Evolutionary conservation across 495 filamentous ascomycete genomes (phyloP).

Genomic region (Copromyces sp.): DNA sequence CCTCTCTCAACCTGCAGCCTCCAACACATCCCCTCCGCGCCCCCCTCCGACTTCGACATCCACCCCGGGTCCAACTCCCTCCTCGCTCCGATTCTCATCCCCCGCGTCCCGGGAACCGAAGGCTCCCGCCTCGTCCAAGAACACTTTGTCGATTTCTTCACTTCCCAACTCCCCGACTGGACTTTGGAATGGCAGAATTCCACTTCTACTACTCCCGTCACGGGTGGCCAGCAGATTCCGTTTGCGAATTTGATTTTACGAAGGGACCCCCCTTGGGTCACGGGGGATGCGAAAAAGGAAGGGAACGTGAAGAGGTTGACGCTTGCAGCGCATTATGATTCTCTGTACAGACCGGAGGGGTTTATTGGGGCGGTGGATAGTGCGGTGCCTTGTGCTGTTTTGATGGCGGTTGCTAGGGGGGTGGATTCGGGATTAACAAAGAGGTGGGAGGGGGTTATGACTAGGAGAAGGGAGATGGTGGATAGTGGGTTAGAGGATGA

Average conservation of each 20-base stretch:
- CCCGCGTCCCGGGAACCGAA: slow-evolving; percentile 78
- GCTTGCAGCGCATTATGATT: slow-evolving; percentile 92
- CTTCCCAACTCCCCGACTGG: slow-evolving; percentile 64
- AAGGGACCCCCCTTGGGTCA: slow-evolving; percentile 77
- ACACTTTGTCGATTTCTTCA: slow-evolving; percentile 79
- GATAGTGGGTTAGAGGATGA: slow-evolving; percentile 51
- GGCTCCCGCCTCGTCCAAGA: slow-evolving; percentile 50
- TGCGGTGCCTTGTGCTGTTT: slow-evolving; percentile 84
- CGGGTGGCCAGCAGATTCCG: slow-evolving; percentile 56
- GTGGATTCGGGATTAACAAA: slow-evolving; percentile 67
- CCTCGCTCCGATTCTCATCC: slow-evolving; percentile 80
- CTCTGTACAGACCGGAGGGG: slow-evolving; percentile 66
- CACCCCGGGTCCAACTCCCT: slow-evolving; percentile 57
- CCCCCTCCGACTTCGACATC: slow-evolving; percentile 66
- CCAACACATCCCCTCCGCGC: slow-evolving; percentile 52
- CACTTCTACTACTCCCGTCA: slow-evolving; percentile 65
- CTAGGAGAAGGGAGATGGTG: slow-evolving; percentile 57
- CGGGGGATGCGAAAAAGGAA: slow-evolving; percentile 2
- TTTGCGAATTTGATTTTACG: slow-evolving; percentile 81
- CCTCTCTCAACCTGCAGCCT: slow-evolving; percentile 64
- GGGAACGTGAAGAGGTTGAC: slow-evolving; percentile 75
- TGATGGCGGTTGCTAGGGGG: slow-evolving; percentile 74
- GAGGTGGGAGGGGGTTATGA: slow-evolving; percentile 65
- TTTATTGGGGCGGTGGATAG: slow-evolving; percentile 94
- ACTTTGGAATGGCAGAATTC: slow-evolving; percentile 75